Evolutionary conservation across 805 yeast genomes (phyloP).

Genomic region (Wickerhamomyces ciferrii): DNA sequence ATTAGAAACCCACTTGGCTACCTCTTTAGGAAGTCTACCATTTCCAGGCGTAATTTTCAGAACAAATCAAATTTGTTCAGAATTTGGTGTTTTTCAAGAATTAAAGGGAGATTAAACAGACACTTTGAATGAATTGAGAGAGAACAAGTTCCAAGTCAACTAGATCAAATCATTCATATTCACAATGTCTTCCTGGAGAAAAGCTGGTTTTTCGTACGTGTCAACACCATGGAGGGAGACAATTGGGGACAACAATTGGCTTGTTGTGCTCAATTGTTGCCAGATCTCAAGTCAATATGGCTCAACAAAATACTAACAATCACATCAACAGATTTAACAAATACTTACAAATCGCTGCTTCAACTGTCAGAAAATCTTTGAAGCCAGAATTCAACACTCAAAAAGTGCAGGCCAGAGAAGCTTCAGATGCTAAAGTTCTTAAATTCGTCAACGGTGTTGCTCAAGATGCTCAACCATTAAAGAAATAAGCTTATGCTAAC

Average conservation of each 20-base stretch:
- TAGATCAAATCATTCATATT: conserved; percentile 1
- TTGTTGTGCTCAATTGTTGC: neutral
- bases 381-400: conserved; percentile 79
- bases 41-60: conserved; percentile 1
- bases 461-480: conserved; percentile 33
- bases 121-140: neutral
- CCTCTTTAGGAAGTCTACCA: conserved; percentile 11
- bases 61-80: conserved; percentile 1
- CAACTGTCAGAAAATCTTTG: conserved; percentile 79
- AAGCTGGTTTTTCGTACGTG: conserved; percentile 59
- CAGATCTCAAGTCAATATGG: neutral
- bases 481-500: conserved; percentile 16
- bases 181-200: conserved; percentile 54
- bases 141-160: neutral
- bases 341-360: conserved; percentile 87
- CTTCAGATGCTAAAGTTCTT: conserved; percentile 69
- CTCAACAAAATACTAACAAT: conserved; percentile 3
- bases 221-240: neutral
- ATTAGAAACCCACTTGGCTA: neutral
- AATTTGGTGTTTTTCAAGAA: neutral
- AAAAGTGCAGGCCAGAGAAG: conserved; percentile 63
- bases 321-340: conserved; percentile 61
- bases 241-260: neutral
- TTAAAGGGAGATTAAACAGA: neutral
- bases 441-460: conserved; percentile 66